Evolutionary conservation across 495 filamentous ascomycete genomes (phyloP).

Genomic region (Aspergillus panamensis): DNA sequence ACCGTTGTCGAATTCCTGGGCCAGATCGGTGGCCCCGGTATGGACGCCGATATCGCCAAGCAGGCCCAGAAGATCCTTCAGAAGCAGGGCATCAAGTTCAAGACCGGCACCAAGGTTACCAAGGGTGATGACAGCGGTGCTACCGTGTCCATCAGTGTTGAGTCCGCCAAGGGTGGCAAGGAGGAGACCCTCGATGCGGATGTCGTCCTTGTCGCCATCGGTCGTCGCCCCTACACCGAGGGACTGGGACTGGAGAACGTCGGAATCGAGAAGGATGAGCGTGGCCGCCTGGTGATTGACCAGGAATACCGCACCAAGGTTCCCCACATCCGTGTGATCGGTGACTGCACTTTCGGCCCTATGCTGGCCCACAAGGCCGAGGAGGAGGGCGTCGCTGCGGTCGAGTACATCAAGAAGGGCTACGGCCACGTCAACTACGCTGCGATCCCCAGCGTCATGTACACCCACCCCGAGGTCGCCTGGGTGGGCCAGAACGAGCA

Average conservation of each 20-base stretch:
- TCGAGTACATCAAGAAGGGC: constrained; percentile 96
- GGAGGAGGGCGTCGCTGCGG: constrained; percentile 90
- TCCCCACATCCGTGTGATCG: constrained; percentile 93
- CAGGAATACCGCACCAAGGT: constrained; percentile 97
- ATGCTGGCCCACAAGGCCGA: constrained; percentile 99
- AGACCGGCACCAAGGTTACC: constrained; percentile 91
- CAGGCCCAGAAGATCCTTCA: constrained; percentile 83
- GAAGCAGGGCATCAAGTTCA: constrained; percentile 99
- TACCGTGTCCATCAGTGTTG: constrained; percentile 72
- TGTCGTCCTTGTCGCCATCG: constrained; percentile 95
- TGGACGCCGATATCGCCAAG: constrained; percentile 95
- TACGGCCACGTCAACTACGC: constrained; percentile 99
- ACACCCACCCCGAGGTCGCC: constrained; percentile 96
- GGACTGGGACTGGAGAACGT: constrained; percentile 91
- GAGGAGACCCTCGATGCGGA: constrained; percentile 87
- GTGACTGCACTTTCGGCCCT: constrained; percentile 95
- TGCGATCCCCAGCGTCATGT: constrained; percentile 98
- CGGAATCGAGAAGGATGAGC: constrained; percentile 89
- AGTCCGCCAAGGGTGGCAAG: constrained; percentile 96
- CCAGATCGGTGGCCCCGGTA: constrained; percentile 95
- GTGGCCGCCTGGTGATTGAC: constrained; percentile 92
- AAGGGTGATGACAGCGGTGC: constrained; percentile 77
- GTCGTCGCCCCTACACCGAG: constrained; percentile 88
- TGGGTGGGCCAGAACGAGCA: constrained; percentile 99
- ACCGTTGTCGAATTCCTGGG: constrained; percentile 95